A percentile compares a stretch with the other conserved stretches of the same genome.
These are phyloP conservation scores for Asterophora lycoperdoides DNA, from an alignment of 768 basidiomycete genomes.

Conservation along the genomic window DNA sequence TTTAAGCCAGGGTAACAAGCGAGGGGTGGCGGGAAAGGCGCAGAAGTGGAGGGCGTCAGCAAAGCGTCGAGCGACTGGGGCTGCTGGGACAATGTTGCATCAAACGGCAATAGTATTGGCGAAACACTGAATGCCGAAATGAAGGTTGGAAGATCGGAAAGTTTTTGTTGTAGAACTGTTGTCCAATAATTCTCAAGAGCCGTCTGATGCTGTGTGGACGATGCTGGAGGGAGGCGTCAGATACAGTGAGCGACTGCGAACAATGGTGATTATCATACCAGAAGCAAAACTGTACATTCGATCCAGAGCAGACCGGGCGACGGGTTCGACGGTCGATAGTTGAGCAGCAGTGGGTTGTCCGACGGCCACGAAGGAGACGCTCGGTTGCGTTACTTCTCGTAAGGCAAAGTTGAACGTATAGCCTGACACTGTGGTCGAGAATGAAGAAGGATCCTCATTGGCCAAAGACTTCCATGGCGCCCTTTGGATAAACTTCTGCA, in stretches of 20 bases:
- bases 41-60: slow-evolving; percentile 36
- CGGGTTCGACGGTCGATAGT: slow-evolving; percentile 36
- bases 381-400: slow-evolving; percentile 43
- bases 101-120: slow-evolving; percentile 54
- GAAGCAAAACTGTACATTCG: slow-evolving; percentile 57
- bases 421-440: slow-evolving; percentile 43
- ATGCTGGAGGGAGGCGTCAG: slow-evolving; percentile 36
- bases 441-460: slow-evolving; percentile 36
- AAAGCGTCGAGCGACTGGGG: slow-evolving; percentile 31
- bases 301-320: slow-evolving; percentile 40
- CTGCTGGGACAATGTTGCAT: slow-evolving; percentile 38
- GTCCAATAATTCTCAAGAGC: slow-evolving; percentile 55
- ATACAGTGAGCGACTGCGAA: neutral
- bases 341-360: slow-evolving; percentile 47
- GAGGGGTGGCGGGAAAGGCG: slow-evolving; percentile 54
- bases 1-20: slow-evolving; percentile 56
- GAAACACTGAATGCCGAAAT: slow-evolving; percentile 41
- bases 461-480: slow-evolving; percentile 46
- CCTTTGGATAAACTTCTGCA: slow-evolving; percentile 44
- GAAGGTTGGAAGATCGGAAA: slow-evolving; percentile 42
- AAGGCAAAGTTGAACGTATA: slow-evolving; percentile 58
- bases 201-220: slow-evolving; percentile 46
- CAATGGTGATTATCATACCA: slow-evolving; percentile 35
- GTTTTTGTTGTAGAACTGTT: slow-evolving; percentile 42
- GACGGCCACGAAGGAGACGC: slow-evolving; percentile 39